phyloP scores from a whole-genome alignment of 2,329 filamentous ascomycete genomes.

The Monilinia vaccinii-corymbosi region DNA sequence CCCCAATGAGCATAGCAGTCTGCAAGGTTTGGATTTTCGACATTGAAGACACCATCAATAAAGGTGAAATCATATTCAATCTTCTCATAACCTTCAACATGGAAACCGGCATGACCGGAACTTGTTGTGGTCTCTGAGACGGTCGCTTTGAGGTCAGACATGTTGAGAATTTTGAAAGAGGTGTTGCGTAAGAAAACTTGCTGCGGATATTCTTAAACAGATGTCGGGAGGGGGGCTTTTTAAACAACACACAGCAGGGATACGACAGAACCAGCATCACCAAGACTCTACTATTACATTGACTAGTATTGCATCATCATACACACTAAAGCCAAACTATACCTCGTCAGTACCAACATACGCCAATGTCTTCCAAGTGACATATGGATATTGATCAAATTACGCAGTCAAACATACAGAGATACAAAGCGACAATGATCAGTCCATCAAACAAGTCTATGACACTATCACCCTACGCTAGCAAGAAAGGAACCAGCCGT shows the following conservation, averaged over 20 bases:
- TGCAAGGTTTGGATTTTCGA: slow-evolving; percentile 50
- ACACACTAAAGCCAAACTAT: background rate
- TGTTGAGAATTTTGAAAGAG: slow-evolving; percentile 29
- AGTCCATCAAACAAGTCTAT: background rate
- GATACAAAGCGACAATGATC: background rate
- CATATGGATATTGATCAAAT: slow-evolving; percentile 3
- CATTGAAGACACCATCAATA: slow-evolving; percentile 58
- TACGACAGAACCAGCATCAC: background rate
- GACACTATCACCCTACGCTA: slow-evolving; percentile 4
- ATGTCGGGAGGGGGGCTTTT: background rate
- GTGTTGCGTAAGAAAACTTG: background rate
- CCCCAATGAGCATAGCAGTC: slow-evolving; percentile 57
- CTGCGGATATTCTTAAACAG: background rate
- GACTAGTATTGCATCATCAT: background rate
- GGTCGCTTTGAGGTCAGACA: slow-evolving; percentile 62
- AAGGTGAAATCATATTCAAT: slow-evolving; percentile 70
- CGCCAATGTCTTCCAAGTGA: background rate
- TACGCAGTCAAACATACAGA: background rate
- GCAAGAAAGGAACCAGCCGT: background rate
- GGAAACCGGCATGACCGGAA: slow-evolving; percentile 43
- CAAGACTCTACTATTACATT: background rate
- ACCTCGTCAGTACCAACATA: background rate
- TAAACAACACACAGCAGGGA: background rate
- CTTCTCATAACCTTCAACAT: slow-evolving; percentile 66
- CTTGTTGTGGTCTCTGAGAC: slow-evolving; percentile 49